Conservation (phyloP, 345 rosid genomes). For the Moricandia arvensis region DNA sequence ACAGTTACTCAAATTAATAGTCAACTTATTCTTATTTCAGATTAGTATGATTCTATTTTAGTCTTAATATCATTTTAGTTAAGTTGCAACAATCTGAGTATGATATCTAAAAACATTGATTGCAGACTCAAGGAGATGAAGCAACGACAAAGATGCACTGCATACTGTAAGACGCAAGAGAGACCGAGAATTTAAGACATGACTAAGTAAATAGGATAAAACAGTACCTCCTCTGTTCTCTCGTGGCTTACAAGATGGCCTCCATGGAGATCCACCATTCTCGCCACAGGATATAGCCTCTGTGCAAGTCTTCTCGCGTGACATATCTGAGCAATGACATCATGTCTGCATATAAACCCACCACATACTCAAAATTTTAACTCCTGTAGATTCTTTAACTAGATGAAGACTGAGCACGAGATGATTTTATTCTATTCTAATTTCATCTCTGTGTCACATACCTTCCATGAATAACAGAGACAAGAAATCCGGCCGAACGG, state of each 20-base stretch:
- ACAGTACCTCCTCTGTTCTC: conserved; percentile 79
- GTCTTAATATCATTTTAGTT: background rate
- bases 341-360: conserved; percentile 51
- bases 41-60: background rate
- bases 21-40: conserved; percentile 2
- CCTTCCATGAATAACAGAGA: conserved; percentile 97
- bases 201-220: background rate
- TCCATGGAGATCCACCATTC: conserved; percentile 93
- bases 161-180: background rate
- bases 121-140: background rate
- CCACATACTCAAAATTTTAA: no score
- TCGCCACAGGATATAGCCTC: conserved; percentile 77
- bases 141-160: background rate
- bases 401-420: background rate
- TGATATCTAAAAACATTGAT: background rate
- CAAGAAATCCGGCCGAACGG: conserved; percentile 76
- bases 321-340: conserved; percentile 86
- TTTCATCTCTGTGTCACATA: conserved; percentile 17
- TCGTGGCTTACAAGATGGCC: conserved; percentile 98
- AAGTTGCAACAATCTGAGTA: background rate
- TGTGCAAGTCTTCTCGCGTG: conserved; percentile 82
- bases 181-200: conserved; percentile 10
- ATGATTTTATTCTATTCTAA: background rate
- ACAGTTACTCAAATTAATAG: background rate
- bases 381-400: background rate